Conservation (phyloP, 768 basidiomycete species). For the Dioszegia hungarica region DNA sequence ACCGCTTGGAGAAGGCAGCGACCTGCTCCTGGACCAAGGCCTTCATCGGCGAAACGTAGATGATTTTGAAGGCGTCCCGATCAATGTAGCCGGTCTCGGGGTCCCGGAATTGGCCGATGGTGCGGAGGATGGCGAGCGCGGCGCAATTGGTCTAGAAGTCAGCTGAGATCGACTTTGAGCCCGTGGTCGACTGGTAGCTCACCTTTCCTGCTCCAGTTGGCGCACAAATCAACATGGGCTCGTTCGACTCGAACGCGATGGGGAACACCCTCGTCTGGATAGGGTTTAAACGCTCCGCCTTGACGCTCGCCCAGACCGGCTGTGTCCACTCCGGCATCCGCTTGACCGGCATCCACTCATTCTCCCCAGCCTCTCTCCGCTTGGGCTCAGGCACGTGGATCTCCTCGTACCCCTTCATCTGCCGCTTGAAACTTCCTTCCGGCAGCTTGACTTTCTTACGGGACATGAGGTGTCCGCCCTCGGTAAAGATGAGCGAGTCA, state of each 20-base stretch:
- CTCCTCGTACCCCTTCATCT: constrained; percentile 95
- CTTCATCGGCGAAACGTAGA: constrained; percentile 99
- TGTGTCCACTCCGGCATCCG: constrained; percentile 80
- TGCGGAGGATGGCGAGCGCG: constrained; percentile 87
- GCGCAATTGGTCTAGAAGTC: constrained; percentile 85
- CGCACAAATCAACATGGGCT: constrained; percentile 90
- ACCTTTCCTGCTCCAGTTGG: constrained; percentile 99
- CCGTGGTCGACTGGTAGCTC: constrained; percentile 22
- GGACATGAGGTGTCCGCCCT: constrained; percentile 94
- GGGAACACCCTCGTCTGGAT: constrained; percentile 92
- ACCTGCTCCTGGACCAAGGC: constrained; percentile 99
- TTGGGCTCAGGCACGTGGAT: constrained; percentile 95
- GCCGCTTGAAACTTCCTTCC: constrained; percentile 93
- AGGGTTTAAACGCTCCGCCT: constrained; percentile 69
- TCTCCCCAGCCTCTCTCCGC: constrained; percentile 60
- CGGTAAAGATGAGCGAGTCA: constrained; percentile 90
- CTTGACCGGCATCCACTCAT: constrained; percentile 60
- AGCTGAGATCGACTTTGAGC: constrained; percentile 9
- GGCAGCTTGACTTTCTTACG: constrained; percentile 98
- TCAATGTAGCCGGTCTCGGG: constrained; percentile 73
- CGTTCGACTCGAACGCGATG: constrained; percentile 80
- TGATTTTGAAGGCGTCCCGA: constrained; percentile 86
- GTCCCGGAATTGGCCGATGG: constrained; percentile 81
- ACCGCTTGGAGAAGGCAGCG: constrained; percentile 79
- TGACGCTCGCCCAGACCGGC: constrained; percentile 68